phyloP scores from a whole-genome alignment of 306 rosid genomes.

The Vicia villosa region DNA sequence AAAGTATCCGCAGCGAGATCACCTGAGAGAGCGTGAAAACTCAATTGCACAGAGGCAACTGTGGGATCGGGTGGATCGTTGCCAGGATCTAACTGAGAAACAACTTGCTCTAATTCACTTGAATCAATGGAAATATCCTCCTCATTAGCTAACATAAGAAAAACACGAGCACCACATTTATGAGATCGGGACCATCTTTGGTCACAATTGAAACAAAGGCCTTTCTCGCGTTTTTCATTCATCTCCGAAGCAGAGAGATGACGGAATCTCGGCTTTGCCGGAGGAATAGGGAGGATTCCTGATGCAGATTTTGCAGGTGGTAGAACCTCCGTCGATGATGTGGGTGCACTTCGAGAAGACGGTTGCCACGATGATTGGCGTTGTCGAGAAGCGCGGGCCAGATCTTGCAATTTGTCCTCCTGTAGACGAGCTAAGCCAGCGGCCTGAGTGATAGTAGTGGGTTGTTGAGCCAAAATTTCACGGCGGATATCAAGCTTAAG shows the following conservation, averaged over 20 bases:
- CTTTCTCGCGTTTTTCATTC: not conserved
- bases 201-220: no score
- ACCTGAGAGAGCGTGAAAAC: not conserved
- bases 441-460: no score
- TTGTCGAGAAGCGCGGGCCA: not conserved
- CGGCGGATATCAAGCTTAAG: no score
- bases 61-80: not conserved
- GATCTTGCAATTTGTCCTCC: not conserved
- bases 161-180: not conserved
- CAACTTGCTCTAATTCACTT: not conserved
- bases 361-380: not conserved
- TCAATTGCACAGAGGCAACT: not conserved
- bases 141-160: no score
- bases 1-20: not conserved
- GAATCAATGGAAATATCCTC: no score
- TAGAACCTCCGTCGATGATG: not conserved
- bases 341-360: not conserved
- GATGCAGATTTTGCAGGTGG: not conserved
- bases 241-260: not conserved
- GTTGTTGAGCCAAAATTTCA: no score
- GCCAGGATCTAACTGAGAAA: not conserved
- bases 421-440: not conserved
- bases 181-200: not conserved
- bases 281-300: not conserved
- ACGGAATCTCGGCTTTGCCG: not conserved